A percentile compares a stretch with the other conserved stretches of the same genome.
These are phyloP conservation scores for Magnaporthales sp. DNA, from an alignment of 2,329 filamentous ascomycete species.

Conservation along the genomic window DNA sequence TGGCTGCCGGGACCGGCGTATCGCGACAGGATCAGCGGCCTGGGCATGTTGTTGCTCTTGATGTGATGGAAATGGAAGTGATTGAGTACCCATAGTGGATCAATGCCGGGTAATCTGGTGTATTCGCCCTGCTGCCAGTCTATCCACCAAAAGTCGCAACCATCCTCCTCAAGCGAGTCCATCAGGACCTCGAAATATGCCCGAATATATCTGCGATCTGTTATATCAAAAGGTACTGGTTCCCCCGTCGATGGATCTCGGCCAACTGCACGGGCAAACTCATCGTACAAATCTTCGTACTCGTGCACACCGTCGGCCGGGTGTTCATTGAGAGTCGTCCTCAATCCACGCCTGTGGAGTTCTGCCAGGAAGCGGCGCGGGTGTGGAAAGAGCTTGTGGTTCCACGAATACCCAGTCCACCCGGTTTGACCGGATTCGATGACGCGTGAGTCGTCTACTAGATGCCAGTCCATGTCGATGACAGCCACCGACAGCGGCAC, in stretches of 20 bases:
- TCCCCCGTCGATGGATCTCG: slow-evolving; percentile 34
- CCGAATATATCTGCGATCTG: slow-evolving; percentile 42
- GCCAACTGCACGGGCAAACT: slow-evolving; percentile 41
- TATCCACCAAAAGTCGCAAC: slow-evolving; percentile 58
- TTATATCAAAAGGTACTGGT: slow-evolving; percentile 48
- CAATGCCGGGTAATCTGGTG: slow-evolving; percentile 46
- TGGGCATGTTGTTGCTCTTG: slow-evolving; percentile 23
- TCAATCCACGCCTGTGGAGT: slow-evolving; percentile 42
- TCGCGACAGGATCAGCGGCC: slow-evolving; percentile 47
- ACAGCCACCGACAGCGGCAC: slow-evolving; percentile 52
- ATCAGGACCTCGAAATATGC: slow-evolving; percentile 52
- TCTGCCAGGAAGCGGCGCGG: slow-evolving; percentile 40
- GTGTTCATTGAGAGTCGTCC: slow-evolving; percentile 52
- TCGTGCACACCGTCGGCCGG: slow-evolving; percentile 48
- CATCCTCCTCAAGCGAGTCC: slow-evolving; percentile 43
- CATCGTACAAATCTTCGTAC: slow-evolving; percentile 47
- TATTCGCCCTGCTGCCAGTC: slow-evolving; percentile 57
- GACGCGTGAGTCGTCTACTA: slow-evolving; percentile 33
- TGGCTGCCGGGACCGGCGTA: slow-evolving; percentile 56
- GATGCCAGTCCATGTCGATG: slow-evolving; percentile 60
- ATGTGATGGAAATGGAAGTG: slow-evolving; percentile 55
- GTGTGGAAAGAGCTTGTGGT: slow-evolving; percentile 47
- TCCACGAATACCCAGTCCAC: slow-evolving; percentile 43
- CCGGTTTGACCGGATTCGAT: slow-evolving; percentile 46
- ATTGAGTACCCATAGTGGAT: slow-evolving; percentile 57